Evolutionary conservation across 805 yeast species (phyloP), one percentile per base, ranked within the genome.

Genomic region (Yarrowia hollandica): DNA sequence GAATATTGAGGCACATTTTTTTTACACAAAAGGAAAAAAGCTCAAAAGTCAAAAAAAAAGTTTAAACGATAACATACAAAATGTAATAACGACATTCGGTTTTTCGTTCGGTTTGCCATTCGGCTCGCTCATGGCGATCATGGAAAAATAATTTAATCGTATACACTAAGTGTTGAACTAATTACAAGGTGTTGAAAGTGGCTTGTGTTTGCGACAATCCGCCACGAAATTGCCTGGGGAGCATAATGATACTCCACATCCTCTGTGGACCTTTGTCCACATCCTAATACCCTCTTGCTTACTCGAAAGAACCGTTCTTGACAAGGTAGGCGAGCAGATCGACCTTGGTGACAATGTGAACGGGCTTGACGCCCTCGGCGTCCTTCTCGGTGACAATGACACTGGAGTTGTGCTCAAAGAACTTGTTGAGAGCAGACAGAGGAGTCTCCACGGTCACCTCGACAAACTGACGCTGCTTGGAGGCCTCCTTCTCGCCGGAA

Each of bases 271-370:
- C n/a, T n/a, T n/a, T n/a, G n/a, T n/a, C n/a, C n/a, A n/a, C n/a
- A n/a, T n/a, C n/a, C n/a, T n/a, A n/a, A n/a, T n/a, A n/a, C n/a
- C n/a, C n/a, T n/a, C n/a, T n/a, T n/a, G 25, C 12, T 25, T 42
- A 60, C 50, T 56, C 52, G 15, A 46, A 35, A 33, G 44, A 57
- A 19, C 62, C 63, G 42, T 63, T 64, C 64, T 67, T 69, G 30
- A 73, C 69, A 58, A 73, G 62, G 60, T 66, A 72, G 16, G 86
- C 80, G 66, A 88, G 77, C 71, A 88, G 78, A 72, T 88, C 96
- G 68, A 88, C 92, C 77, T 88, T 88, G 62, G 96, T 88, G 60
- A 88, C 96, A 61, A 88, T 85, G 71, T 88, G 92, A 46, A 87
- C 78, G 50, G 96, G 94, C 68, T 80, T 84, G 37, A 84, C 83